These are phyloP conservation scores for Draba incana DNA, from an alignment of 345 rosid genomes.

Conservation along the genomic window DNA sequence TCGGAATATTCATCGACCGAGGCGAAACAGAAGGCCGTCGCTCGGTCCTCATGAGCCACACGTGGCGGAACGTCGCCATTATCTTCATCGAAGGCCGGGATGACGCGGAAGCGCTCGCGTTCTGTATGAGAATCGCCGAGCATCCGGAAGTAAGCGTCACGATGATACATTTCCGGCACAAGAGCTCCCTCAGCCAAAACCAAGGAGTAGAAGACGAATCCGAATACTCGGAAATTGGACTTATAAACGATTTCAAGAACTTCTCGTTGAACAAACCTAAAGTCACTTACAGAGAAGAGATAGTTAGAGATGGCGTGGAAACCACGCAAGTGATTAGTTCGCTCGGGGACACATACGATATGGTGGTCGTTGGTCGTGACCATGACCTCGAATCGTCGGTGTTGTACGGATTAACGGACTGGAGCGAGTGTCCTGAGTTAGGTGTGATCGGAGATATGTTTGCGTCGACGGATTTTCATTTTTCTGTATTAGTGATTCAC, in stretches of 20 bases:
- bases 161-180: slow-evolving; percentile 40
- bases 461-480: slow-evolving; percentile 44
- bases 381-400: slow-evolving; percentile 42
- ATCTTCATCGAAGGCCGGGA: slow-evolving; percentile 48
- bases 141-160: slow-evolving; percentile 43
- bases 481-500: slow-evolving; percentile 42
- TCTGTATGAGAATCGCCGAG: slow-evolving; percentile 40
- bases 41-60: slow-evolving; percentile 15
- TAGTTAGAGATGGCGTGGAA: slow-evolving; percentile 45
- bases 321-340: slow-evolving; percentile 43
- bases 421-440: slow-evolving; percentile 50
- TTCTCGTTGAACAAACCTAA: slow-evolving; percentile 24
- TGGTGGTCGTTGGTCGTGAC: slow-evolving; percentile 58
- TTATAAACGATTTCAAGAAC: slow-evolving; percentile 39
- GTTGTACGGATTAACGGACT: slow-evolving; percentile 37
- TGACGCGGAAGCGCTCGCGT: slow-evolving; percentile 43
- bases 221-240: slow-evolving; percentile 14
- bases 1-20: slow-evolving; percentile 54
- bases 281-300: slow-evolving; percentile 39
- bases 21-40: slow-evolving; percentile 28
- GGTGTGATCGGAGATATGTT: slow-evolving; percentile 48
- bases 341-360: slow-evolving; percentile 43
- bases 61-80: slow-evolving; percentile 39
- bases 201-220: not conserved
- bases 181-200: slow-evolving; percentile 10